A percentile compares a stretch with the other conserved stretches of the same genome.
phyloP scores from a whole-genome alignment of 2,329 filamentous ascomycete species.

The Xylaria sp. region DNA sequence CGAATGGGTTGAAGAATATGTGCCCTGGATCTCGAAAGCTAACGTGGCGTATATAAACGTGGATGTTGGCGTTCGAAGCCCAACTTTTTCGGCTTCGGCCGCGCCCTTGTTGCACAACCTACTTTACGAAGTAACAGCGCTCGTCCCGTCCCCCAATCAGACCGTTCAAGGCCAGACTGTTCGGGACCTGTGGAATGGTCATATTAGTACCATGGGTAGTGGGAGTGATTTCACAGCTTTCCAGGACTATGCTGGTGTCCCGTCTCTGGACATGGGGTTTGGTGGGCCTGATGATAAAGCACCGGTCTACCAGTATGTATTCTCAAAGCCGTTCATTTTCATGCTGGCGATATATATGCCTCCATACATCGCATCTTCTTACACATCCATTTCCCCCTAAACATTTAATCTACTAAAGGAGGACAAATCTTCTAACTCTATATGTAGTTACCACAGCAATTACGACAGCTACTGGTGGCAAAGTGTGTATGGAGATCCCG shows the following conservation, averaged over 20 bases:
- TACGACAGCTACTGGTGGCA: slow-evolving; percentile 94
- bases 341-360: neutral
- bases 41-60: slow-evolving; percentile 87
- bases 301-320: slow-evolving; percentile 64
- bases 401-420: neutral
- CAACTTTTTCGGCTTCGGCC: slow-evolving; percentile 66
- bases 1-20: slow-evolving; percentile 90
- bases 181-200: slow-evolving; percentile 67
- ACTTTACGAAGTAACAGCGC: slow-evolving; percentile 67
- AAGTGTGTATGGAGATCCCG: slow-evolving; percentile 75
- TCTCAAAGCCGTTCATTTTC: neutral
- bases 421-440: slow-evolving; percentile 1
- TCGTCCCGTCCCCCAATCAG: slow-evolving; percentile 76
- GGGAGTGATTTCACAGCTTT: slow-evolving; percentile 79
- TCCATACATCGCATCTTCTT: neutral
- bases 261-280: slow-evolving; percentile 70
- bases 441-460: slow-evolving; percentile 75
- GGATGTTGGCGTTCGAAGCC: slow-evolving; percentile 73
- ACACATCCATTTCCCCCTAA: neutral
- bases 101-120: slow-evolving; percentile 78
- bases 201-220: slow-evolving; percentile 70
- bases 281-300: slow-evolving; percentile 47
- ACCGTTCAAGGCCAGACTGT: slow-evolving; percentile 72
- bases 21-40: slow-evolving; percentile 76
- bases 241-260: slow-evolving; percentile 72